Evolutionary conservation across 192 early-diverging fungal species (phyloP).

Genomic region (Radiomyces spectabilis): DNA sequence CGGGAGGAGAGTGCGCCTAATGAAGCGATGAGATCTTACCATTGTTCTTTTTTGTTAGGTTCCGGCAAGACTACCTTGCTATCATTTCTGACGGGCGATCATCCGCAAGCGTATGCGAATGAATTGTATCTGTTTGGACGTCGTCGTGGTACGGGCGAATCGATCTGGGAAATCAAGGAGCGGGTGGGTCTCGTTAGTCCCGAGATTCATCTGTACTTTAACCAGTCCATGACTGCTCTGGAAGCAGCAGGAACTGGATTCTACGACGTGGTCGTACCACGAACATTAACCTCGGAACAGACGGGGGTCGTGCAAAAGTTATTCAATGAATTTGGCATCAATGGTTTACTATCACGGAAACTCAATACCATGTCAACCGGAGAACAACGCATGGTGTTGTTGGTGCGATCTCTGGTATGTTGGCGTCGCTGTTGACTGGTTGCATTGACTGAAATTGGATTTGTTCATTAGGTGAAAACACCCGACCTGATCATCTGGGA

Average conservation of each 20-base stretch:
- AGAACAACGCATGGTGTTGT: slow-evolving; percentile 44
- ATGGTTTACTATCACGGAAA: slow-evolving; percentile 5
- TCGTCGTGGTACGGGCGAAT: slow-evolving; percentile 40
- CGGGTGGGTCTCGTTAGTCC: slow-evolving; percentile 39
- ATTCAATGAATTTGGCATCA: slow-evolving; percentile 20
- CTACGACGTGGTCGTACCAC: slow-evolving; percentile 27
- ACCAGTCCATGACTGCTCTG: slow-evolving; percentile 23
- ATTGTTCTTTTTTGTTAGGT: slow-evolving; percentile 11
- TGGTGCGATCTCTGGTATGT: slow-evolving; percentile 38
- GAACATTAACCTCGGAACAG: slow-evolving; percentile 4
- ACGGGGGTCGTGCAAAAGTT: neutral
- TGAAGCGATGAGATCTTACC: too few species aligned
- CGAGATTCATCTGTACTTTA: slow-evolving; percentile 52
- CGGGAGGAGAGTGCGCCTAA: neutral
- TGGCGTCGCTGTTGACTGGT: too few species aligned
- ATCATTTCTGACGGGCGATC: slow-evolving; percentile 46
- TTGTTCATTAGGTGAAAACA: slow-evolving; percentile 31
- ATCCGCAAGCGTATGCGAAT: slow-evolving; percentile 54
- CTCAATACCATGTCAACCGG: slow-evolving; percentile 33
- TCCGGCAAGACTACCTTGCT: slow-evolving; percentile 52
- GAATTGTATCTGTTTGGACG: slow-evolving; percentile 43
- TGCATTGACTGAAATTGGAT: too few species aligned
- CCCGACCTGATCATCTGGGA: slow-evolving; percentile 44
- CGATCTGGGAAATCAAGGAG: slow-evolving; percentile 53
- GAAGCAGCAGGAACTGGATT: slow-evolving; percentile 35